Conservation (phyloP, 371 early-diverging fungal genomes). For the Thermomucor indicae-seudaticae region DNA sequence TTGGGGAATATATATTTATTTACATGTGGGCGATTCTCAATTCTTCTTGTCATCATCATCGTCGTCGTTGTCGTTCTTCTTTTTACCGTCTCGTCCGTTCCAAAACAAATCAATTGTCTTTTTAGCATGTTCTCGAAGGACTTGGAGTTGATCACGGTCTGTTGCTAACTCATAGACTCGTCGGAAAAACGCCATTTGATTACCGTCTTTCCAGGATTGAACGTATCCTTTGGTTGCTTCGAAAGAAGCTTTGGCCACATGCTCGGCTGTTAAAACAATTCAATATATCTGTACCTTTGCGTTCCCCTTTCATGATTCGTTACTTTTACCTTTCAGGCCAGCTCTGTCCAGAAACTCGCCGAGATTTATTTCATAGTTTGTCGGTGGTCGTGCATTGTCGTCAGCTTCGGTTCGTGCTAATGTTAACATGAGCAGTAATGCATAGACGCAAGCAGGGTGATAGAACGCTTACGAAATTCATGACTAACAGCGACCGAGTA, state of each 20-base stretch:
- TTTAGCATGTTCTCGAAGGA: slow-evolving; percentile 5
- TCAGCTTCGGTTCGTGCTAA: too few relatives aligned
- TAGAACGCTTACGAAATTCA: background rate
- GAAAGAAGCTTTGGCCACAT: slow-evolving; percentile 5
- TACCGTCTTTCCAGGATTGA: slow-evolving; percentile 18
- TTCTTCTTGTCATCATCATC: background rate
- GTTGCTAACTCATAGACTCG: slow-evolving; percentile 9
- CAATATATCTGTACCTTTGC: background rate
- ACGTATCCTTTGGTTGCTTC: slow-evolving; percentile 6
- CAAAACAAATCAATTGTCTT: slow-evolving; percentile 8
- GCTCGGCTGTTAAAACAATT: background rate
- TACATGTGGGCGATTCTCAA: background rate
- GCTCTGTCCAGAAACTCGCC: slow-evolving; percentile 2
- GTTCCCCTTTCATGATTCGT: background rate
- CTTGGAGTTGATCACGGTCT: slow-evolving; percentile 3
- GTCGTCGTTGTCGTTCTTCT: slow-evolving; percentile 1
- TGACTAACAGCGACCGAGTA: background rate
- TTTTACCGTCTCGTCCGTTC: slow-evolving; percentile 1
- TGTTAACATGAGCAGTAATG: background rate
- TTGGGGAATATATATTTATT: background rate
- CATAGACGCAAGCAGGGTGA: background rate
- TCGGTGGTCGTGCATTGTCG: too few relatives aligned
- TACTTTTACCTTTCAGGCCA: background rate
- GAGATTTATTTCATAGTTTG: slow-evolving; percentile 1
- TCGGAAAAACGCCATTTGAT: slow-evolving; percentile 12